A percentile compares a stretch with the other conserved stretches of the same genome.
phyloP scores from a whole-genome alignment of 83 land plant genomes.

The Diphasiastrum complanatum region DNA sequence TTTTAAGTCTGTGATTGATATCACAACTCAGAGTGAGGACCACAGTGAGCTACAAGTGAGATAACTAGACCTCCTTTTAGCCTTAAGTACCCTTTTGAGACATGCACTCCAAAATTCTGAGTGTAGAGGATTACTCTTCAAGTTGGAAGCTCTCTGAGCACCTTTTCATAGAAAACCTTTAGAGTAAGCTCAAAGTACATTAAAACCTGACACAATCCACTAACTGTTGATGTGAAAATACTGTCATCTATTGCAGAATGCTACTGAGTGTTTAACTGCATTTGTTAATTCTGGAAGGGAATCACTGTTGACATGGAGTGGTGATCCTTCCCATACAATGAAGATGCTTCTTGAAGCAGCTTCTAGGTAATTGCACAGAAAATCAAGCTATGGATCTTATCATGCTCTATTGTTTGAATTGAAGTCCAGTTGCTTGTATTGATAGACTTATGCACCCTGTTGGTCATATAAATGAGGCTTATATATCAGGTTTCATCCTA shows the following conservation, averaged over 20 bases:
- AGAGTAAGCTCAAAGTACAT: too few relatives aligned
- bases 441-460: too few relatives aligned
- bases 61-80: neutral
- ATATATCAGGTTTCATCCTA: too few relatives aligned
- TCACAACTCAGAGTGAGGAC: slow-evolving; percentile 68
- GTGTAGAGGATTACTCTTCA: too few relatives aligned
- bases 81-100: too few relatives aligned
- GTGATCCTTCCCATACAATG: slow-evolving; percentile 60
- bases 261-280: slow-evolving; percentile 80
- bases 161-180: too few relatives aligned
- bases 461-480: neutral
- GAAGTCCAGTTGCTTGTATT: too few relatives aligned
- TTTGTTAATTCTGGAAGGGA: slow-evolving; percentile 67
- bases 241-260: slow-evolving; percentile 58
- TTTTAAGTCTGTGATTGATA: slow-evolving; percentile 50
- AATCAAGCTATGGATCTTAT: too few relatives aligned
- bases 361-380: slow-evolving; percentile 66
- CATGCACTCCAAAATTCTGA: too few relatives aligned
- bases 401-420: neutral
- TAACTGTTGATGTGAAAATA: neutral
- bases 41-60: slow-evolving; percentile 86
- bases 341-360: slow-evolving; percentile 80
- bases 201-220: too few relatives aligned
- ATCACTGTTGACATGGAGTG: slow-evolving; percentile 62
- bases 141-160: too few relatives aligned